Base-by-base conservation (phyloP, 2,329 filamentous ascomycete species). In the Pseudofabraea citricarpa region DNA sequence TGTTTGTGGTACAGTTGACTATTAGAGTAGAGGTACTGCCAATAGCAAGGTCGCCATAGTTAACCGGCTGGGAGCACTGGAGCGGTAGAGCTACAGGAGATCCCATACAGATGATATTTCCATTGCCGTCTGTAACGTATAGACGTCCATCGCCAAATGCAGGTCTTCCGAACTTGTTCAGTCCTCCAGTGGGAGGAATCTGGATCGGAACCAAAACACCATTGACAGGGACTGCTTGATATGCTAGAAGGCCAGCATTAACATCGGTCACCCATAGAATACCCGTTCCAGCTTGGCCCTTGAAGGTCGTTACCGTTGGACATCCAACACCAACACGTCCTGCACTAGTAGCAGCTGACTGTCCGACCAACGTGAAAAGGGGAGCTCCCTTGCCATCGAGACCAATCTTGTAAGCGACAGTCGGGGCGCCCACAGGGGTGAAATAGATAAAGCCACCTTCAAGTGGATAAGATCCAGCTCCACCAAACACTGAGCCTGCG, bases 41-140 rank as follows among this genome's bases (percentile, higher is more conserved):
- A 31, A 66, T 59, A 2, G 60, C 55, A 3, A 68, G 50, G 29
- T 56, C 52, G 4, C 66, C 66, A 50, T 70, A 70, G 29, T 67
- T 55, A 15, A 69, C 57, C 5, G 65, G 65, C 19, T 60, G 59
- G 10, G 58, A 63, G 44, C 69, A 71, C 42, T 59, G 64, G 12
- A 71, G 48, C 4, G 69, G 64, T 5, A 67, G 45, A 38, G 66
- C 64, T 36, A 71, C 67, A 4, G 68, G 68, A 10, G 66, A 66
- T 6, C 65, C 65, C 16, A 65, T 49, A 27, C 58, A 61, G 13
- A 62, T 55, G 10, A 66, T 46, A 36, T 55, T 58, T 12, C 60
- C 61, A 43, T 56, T 60, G 23, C 45, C 50, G 22, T 62, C 57
- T 7, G 62, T 59, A 20, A 64, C 60, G 57, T 60, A 73, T 47